Percentiles rank a stretch among this genome's conserved stretches.
Evolutionary conservation across 208 protist genomes (phyloP).

Genomic region (Acanthamoeba castellanii): DNA sequence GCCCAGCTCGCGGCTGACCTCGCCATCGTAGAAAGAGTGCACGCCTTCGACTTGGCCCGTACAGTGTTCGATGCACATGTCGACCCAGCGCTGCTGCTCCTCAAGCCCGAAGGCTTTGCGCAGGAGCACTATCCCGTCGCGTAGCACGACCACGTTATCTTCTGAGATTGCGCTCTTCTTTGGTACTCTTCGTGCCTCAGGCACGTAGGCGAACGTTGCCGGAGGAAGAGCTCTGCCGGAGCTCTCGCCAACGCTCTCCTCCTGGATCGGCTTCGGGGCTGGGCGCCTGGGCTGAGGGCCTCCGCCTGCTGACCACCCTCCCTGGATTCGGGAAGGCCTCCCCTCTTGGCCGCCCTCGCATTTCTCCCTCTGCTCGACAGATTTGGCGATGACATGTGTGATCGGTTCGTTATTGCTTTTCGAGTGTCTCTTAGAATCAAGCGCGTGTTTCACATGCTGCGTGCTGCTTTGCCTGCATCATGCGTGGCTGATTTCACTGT

Average conservation of each 20-base stretch:
- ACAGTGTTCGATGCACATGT: slow-evolving; percentile 61
- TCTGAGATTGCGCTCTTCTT: not conserved
- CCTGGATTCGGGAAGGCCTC: not conserved
- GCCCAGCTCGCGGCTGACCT: not conserved
- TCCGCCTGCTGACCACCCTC: slow-evolving; percentile 7
- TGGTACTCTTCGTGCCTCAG: not conserved
- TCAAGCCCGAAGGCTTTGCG: slow-evolving; percentile 15
- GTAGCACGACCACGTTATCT: not conserved
- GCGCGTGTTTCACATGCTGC: too few relatives aligned
- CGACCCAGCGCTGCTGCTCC: slow-evolving; percentile 40
- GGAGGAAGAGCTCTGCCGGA: not conserved
- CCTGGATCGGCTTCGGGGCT: not conserved
- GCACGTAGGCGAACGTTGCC: not conserved
- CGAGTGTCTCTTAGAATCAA: too few relatives aligned
- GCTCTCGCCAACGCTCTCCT: not conserved
- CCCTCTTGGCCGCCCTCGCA: not conserved
- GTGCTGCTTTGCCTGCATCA: too few relatives aligned
- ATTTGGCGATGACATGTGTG: not conserved
- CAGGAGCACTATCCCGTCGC: slow-evolving; percentile 1
- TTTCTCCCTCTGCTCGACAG: not conserved
- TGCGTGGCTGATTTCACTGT: too few relatives aligned
- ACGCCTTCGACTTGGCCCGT: slow-evolving; percentile 30
- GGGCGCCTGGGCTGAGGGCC: not conserved
- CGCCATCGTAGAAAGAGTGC: slow-evolving; percentile 55
- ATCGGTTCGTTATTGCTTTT: too few relatives aligned